Conservation (phyloP, 1,284 basidiomycete genomes). For the Mycena sp. region DNA sequence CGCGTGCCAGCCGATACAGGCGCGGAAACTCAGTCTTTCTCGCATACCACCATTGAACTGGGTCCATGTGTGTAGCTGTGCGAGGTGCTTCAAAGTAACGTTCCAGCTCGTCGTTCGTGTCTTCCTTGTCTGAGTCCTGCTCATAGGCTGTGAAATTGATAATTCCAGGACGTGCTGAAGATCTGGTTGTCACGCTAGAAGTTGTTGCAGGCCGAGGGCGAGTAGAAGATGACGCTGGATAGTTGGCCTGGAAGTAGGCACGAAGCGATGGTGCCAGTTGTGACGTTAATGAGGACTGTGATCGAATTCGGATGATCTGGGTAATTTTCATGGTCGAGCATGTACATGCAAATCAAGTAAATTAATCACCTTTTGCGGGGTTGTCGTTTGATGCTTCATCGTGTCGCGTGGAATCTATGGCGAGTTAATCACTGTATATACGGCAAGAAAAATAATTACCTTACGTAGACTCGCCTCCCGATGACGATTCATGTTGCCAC, state of each 20-base stretch:
- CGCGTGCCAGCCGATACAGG: slow-evolving; percentile 26
- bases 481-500: neutral
- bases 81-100: slow-evolving; percentile 23
- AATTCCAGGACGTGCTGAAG: neutral
- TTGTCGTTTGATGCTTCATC: neutral
- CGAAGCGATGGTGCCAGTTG: neutral
- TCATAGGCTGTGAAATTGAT: neutral
- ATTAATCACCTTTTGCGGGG: neutral
- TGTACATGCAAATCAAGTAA: neutral
- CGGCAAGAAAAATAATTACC: neutral
- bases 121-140: neutral
- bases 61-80: slow-evolving; percentile 14
- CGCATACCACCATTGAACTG: slow-evolving; percentile 32
- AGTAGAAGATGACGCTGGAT: too few species aligned
- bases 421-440: too few species aligned
- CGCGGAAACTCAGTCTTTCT: slow-evolving; percentile 24
- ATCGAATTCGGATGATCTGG: neutral
- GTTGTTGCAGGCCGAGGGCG: neutral
- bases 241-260: too few species aligned
- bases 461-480: neutral
- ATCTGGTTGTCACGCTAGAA: neutral
- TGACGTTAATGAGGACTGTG: neutral
- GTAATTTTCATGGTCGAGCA: neutral
- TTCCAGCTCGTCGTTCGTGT: neutral
- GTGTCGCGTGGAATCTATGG: neutral